Evolutionary conservation across 1,284 basidiomycete species (phyloP).

Genomic region (Mycena citricolor): DNA sequence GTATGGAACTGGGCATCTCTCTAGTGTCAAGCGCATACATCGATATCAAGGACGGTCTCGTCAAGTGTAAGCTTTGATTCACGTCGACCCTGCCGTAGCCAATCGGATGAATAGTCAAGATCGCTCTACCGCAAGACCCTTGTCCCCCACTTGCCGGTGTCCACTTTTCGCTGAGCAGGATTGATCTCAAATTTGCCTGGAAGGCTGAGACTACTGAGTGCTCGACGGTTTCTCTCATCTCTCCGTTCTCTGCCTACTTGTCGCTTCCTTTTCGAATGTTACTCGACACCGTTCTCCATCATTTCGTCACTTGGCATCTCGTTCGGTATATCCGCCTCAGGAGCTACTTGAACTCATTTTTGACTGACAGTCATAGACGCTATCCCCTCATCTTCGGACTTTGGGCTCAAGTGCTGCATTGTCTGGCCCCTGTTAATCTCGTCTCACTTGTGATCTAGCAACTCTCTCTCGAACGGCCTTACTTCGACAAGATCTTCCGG

Average conservation of each 20-base stretch:
- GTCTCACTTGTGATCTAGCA: slow-evolving; percentile 40
- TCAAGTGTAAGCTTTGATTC: slow-evolving; percentile 36
- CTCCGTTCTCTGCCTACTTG: slow-evolving; percentile 50
- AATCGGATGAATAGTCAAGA: slow-evolving; percentile 9
- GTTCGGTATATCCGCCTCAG: slow-evolving; percentile 45
- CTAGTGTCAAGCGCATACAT: slow-evolving; percentile 51
- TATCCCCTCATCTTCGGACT: slow-evolving; percentile 75
- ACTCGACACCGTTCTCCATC: slow-evolving; percentile 52
- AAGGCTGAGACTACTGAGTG: slow-evolving; percentile 31
- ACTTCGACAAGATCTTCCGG: slow-evolving; percentile 49
- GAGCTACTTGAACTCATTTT: slow-evolving; percentile 12
- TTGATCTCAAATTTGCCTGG: slow-evolving; percentile 58
- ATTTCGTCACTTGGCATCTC: slow-evolving; percentile 57
- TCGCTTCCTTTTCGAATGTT: slow-evolving; percentile 51
- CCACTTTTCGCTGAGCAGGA: slow-evolving; percentile 41
- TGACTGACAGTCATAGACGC: slow-evolving; percentile 42
- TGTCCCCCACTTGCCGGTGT: slow-evolving; percentile 32
- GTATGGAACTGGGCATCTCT: slow-evolving; percentile 57
- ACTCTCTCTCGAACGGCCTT: slow-evolving; percentile 50
- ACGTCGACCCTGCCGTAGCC: too few relatives aligned
- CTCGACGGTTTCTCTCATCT: slow-evolving; percentile 22
- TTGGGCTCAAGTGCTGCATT: slow-evolving; percentile 52
- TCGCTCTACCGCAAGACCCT: too few relatives aligned
- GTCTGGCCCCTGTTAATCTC: slow-evolving; percentile 18
- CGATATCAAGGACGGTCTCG: slow-evolving; percentile 42